phyloP scores from a whole-genome alignment of 371 early-diverging fungal genomes.

The Actinomucor elegans region DNA sequence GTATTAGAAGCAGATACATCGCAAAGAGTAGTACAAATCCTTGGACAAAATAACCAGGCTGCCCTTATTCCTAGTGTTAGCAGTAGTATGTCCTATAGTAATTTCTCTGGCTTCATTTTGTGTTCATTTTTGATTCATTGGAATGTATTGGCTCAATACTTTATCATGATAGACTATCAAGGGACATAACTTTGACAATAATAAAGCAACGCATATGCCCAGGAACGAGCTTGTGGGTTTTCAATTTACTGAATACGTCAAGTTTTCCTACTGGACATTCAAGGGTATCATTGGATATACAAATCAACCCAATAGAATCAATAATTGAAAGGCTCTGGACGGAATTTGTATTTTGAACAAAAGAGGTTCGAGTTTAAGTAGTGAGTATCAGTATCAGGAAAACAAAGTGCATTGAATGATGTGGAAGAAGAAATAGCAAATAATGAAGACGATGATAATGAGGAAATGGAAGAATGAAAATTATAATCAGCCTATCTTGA shows the following conservation, averaged over 20 bases:
- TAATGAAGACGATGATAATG: constrained; percentile 42
- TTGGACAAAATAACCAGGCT: constrained; percentile 56
- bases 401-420: constrained; percentile 26
- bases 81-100: constrained; percentile 53
- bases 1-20: constrained; percentile 57
- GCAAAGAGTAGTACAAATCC: constrained; percentile 56
- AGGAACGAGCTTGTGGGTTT: constrained; percentile 81
- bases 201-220: constrained; percentile 83
- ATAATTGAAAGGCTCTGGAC: constrained; percentile 80
- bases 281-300: constrained; percentile 84
- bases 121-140: constrained; percentile 6
- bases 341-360: constrained; percentile 84
- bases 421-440: constrained; percentile 18
- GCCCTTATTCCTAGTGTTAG: constrained; percentile 59
- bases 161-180: constrained; percentile 28
- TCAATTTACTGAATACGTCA: constrained; percentile 80
- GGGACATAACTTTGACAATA: constrained; percentile 44
- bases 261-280: constrained; percentile 80
- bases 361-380: constrained; percentile 78
- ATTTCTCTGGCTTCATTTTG: constrained; percentile 58
- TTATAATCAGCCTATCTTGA: no score
- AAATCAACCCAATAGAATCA: constrained; percentile 73
- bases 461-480: constrained; percentile 46
- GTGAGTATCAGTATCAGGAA: constrained; percentile 46
- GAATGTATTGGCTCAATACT: not conserved